Conservation (phyloP, 768 basidiomycete species). For the Russula griseocarnosa region DNA sequence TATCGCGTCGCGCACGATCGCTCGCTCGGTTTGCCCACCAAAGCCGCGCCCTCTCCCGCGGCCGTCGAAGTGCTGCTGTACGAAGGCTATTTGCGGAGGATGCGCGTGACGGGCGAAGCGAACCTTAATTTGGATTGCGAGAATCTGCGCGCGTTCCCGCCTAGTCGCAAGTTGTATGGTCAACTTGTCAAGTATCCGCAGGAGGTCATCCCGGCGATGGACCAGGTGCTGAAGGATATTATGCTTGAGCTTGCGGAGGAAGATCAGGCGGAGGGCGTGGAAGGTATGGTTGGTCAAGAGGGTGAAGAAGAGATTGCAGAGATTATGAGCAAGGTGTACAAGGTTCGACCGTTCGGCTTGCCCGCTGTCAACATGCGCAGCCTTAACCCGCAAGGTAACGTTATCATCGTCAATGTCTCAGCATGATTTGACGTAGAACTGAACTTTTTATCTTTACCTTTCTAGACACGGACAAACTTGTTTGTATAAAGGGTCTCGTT, state of each 20-base stretch:
- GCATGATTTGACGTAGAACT: background rate
- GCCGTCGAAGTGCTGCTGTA: conserved; percentile 71
- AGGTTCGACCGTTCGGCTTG: conserved; percentile 88
- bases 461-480: conserved; percentile 95
- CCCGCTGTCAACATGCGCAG: conserved; percentile 88
- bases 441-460: conserved; percentile 33
- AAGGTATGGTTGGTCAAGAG: conserved; percentile 70
- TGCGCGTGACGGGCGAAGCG: conserved; percentile 89
- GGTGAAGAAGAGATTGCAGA: conserved; percentile 86
- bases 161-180: conserved; percentile 72
- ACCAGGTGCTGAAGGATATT: conserved; percentile 89
- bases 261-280: conserved; percentile 65
- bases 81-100: conserved; percentile 73
- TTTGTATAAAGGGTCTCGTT: conserved; percentile 93
- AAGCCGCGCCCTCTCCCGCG: conserved; percentile 52
- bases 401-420: background rate
- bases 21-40: conserved; percentile 50
- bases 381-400: conserved; percentile 83
- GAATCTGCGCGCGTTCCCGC: conserved; percentile 84
- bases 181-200: conserved; percentile 94
- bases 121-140: conserved; percentile 87
- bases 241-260: conserved; percentile 85
- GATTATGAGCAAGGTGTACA: conserved; percentile 84
- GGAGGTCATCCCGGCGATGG: conserved; percentile 96
- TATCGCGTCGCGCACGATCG: conserved; percentile 74